Conservation (phyloP, 805 yeast species). For the Zygosaccharomyces pseudorouxii region DNA sequence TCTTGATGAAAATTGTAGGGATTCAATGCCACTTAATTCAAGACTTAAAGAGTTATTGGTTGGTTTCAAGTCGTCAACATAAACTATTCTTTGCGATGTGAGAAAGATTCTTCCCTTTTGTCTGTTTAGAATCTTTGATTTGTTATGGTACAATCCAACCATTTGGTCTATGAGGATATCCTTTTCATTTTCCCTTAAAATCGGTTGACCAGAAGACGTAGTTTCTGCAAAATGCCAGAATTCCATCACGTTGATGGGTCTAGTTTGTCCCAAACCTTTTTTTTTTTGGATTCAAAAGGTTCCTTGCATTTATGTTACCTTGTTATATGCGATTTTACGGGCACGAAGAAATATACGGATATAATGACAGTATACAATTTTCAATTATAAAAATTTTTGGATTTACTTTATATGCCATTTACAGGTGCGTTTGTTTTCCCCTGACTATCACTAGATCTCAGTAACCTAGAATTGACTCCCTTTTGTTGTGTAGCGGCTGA, state of each 20-base stretch:
- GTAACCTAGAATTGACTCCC: neutral
- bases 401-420: neutral
- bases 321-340: too few relatives aligned
- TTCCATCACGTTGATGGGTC: conserved; percentile 15
- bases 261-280: neutral
- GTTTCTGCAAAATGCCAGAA: conserved; percentile 38
- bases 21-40: conserved; percentile 40
- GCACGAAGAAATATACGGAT: neutral
- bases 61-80: conserved; percentile 52
- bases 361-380: neutral
- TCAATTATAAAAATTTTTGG: neutral
- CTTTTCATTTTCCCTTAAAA: conserved; percentile 43
- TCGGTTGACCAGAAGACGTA: conserved; percentile 39
- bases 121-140: conserved; percentile 53
- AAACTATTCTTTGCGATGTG: conserved; percentile 69
- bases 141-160: conserved; percentile 78
- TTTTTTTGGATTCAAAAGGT: neutral
- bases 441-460: neutral
- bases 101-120: conserved; percentile 77
- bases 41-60: conserved; percentile 44
- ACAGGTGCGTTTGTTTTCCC: neutral
- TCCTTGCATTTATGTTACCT: neutral
- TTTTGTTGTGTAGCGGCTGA: neutral
- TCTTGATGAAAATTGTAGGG: conserved; percentile 43
- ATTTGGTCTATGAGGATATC: conserved; percentile 49